Base-by-base conservation (phyloP, 176 grass and related monocot species). In the Eleusine indica region DNA sequence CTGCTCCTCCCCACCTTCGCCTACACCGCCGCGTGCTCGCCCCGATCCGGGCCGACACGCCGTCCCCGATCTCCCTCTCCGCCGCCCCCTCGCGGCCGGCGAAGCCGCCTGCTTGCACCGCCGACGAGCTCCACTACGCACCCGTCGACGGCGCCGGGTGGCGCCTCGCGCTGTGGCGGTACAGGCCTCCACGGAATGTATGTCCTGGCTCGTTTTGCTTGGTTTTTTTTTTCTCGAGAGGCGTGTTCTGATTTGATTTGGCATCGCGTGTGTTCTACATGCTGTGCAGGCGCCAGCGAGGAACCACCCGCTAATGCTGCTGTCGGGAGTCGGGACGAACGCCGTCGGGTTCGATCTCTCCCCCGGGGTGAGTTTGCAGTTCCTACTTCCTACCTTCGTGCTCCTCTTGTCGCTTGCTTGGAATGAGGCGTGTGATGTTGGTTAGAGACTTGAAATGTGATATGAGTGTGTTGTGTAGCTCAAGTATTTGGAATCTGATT, bases 261-360 rank as follows among this genome's bases (percentile, higher is more conserved):
- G 44, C 10, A 15, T 48, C 1, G 65, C 56, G 19, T 16, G 29
- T 9, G n/a, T 56, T 1, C 17, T 61, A 19, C n/a, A 32, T 32
- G 6, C 18, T 61, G 17, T 40, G 78, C 79, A 97, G 91, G 91
- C 91, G 25, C 91, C 91, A 19, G 84, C 41, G 61, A 88, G 94
- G 79, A 93, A 97, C 22, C 94, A 97, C 81, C 91, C 94, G 12
- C 73, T 97, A 82, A 93, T 97, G 88, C 89, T 97, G 8, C 76
- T 97, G 17, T 97, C 94, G 35, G 94, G 94, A 60, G 94, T 97
- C 10, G 94, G 91, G 66, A 91, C 94, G 47, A 97, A 97, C 52
- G 91, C 94, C 12, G 83, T 97, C 41, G 94, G 94, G 58, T 97
- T 94, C 84, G 89, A 97, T 81, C 94, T 97, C 53, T 97, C 94